Conservation (phyloP, 495 filamentous ascomycete species). For the Lasiosphaeriaceae sp. region DNA sequence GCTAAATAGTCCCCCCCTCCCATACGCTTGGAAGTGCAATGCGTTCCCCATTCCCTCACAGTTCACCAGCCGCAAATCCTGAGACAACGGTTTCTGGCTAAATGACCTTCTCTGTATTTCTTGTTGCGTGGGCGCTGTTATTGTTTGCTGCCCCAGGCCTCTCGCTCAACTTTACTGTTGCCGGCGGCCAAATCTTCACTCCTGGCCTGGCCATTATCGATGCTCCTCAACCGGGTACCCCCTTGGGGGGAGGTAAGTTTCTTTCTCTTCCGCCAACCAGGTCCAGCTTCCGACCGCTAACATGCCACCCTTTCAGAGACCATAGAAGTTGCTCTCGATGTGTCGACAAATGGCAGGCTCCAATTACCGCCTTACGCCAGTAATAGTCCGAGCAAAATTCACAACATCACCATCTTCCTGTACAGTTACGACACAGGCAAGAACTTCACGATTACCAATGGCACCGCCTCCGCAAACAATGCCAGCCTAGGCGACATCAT, state of each 20-base stretch:
- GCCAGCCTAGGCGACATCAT: constrained; percentile 59
- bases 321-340: constrained; percentile 63
- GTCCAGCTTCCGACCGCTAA: not conserved
- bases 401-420: constrained; percentile 63
- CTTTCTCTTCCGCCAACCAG: not conserved
- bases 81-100: constrained; percentile 9
- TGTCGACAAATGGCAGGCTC: constrained; percentile 60
- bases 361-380: constrained; percentile 51
- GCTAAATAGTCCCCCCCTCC: constrained; percentile 22
- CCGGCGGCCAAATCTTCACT: constrained; percentile 60
- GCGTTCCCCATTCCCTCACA: constrained; percentile 3
- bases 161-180: constrained; percentile 46
- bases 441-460: constrained; percentile 68
- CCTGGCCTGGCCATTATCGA: constrained; percentile 61
- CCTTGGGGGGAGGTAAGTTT: constrained; percentile 57
- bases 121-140: constrained; percentile 7
- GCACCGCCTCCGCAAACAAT: constrained; percentile 50
- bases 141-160: constrained; percentile 18
- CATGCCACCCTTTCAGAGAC: constrained; percentile 37
- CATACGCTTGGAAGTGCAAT: not conserved
- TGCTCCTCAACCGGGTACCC: constrained; percentile 63
- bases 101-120: constrained; percentile 10
- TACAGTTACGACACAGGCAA: constrained; percentile 55
- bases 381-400: constrained; percentile 49
- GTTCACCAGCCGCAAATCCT: constrained; percentile 21